Conservation (phyloP, 371 early-diverging fungal species). For the Mortierella sp. region DNA sequence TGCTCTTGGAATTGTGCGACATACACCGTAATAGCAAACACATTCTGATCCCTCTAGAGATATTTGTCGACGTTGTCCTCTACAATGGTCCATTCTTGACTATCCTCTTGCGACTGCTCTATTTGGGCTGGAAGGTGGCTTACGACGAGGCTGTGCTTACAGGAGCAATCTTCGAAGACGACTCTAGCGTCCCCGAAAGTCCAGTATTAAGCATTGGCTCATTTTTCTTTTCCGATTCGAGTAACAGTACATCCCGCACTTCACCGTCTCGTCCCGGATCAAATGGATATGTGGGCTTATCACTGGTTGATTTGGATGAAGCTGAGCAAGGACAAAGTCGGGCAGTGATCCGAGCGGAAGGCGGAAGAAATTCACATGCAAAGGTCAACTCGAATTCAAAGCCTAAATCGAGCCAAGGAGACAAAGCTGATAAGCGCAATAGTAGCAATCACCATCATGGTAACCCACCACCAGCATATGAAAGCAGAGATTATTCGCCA, state of each 20-base stretch:
- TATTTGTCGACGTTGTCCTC: conserved; percentile 49
- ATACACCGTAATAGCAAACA: conserved; percentile 44
- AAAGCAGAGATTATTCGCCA: conserved; percentile 16
- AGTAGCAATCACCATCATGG: not conserved
- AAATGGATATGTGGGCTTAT: conserved; percentile 45
- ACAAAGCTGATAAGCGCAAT: conserved; percentile 4
- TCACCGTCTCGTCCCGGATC: conserved; percentile 20
- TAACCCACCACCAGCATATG: conserved; percentile 11
- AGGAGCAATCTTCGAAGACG: conserved; percentile 47
- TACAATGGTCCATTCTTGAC: conserved; percentile 54
- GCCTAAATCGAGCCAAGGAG: not conserved
- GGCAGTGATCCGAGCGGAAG: conserved; percentile 13
- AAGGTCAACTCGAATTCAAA: not conserved
- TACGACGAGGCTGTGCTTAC: conserved; percentile 57
- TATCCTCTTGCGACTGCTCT: conserved; percentile 43
- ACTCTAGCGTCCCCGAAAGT: conserved; percentile 6
- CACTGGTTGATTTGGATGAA: conserved; percentile 48
- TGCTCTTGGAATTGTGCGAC: conserved; percentile 42
- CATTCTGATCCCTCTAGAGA: conserved; percentile 53
- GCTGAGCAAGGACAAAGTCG: conserved; percentile 48
- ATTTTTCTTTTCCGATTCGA: conserved; percentile 17
- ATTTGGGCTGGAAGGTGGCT: conserved; percentile 54
- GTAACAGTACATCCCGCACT: not conserved
- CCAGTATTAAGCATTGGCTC: conserved; percentile 23
- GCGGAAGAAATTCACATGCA: conserved; percentile 24